Evolutionary conservation across 1,139 yeast genomes (phyloP).

Genomic region (Yamadazyma diospyri): DNA sequence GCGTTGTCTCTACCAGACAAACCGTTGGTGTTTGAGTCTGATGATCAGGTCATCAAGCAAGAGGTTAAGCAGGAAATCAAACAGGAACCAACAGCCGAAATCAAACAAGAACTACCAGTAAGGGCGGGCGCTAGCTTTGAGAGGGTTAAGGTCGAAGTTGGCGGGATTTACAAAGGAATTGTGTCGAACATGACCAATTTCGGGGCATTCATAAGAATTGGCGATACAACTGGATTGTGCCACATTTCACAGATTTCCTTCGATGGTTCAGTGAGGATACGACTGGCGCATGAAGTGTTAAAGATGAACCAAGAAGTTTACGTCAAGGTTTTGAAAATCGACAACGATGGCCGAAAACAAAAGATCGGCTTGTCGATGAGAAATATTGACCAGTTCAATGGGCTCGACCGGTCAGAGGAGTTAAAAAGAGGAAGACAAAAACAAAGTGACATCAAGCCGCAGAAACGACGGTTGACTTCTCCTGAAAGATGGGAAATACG

Average conservation of each 20-base stretch:
- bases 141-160: constrained; percentile 29
- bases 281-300: constrained; percentile 59
- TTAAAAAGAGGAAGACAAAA: constrained; percentile 21
- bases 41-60: no score
- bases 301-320: constrained; percentile 58
- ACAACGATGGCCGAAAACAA: constrained; percentile 16
- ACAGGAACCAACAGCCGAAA: constrained; percentile 9
- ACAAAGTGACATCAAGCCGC: constrained; percentile 9
- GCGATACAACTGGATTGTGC: constrained; percentile 52
- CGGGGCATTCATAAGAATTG: constrained; percentile 69
- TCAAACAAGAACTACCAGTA: constrained; percentile 4
- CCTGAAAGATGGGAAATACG: constrained; percentile 91
- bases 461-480: constrained; percentile 58
- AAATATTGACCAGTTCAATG: constrained; percentile 70
- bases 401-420: constrained; percentile 37
- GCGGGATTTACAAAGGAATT: constrained; percentile 54
- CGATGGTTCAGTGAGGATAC: constrained; percentile 41
- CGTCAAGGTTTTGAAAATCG: constrained; percentile 55
- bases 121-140: neutral
- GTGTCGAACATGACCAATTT: constrained; percentile 60
- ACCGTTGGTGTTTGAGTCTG: constrained; percentile 10
- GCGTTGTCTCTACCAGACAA: constrained; percentile 19
- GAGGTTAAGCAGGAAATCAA: constrained; percentile 5
- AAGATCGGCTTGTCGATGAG: constrained; percentile 67
- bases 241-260: constrained; percentile 69